Conservation (phyloP, 768 basidiomycete species). For the Naganishia onofrii region DNA sequence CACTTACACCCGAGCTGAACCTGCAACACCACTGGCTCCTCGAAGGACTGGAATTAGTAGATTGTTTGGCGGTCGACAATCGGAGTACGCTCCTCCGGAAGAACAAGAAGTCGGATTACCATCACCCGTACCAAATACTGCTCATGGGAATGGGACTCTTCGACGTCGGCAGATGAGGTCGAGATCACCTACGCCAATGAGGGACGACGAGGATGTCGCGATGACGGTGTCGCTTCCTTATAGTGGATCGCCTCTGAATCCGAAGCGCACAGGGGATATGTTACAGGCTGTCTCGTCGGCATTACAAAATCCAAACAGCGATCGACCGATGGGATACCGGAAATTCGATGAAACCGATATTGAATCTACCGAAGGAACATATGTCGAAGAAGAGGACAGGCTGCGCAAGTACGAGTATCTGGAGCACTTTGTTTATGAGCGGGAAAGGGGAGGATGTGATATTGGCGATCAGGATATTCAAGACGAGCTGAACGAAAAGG, state of each 20-base stretch:
- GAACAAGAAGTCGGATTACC: conserved; percentile 14
- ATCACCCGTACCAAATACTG: background rate
- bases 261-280: conserved; percentile 3
- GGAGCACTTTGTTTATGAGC: conserved; percentile 7
- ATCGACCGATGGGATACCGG: conserved; percentile 8
- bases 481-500: conserved; percentile 7
- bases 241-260: conserved; percentile 8
- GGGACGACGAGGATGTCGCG: conserved; percentile 8
- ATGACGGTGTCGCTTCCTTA: background rate
- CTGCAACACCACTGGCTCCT: conserved; percentile 8
- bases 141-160: background rate
- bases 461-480: conserved; percentile 21
- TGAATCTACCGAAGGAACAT: conserved; percentile 6
- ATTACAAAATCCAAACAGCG: background rate
- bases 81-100: background rate
- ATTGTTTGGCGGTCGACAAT: conserved; percentile 6
- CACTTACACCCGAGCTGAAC: conserved; percentile 10
- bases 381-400: conserved; percentile 4
- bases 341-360: conserved; percentile 16
- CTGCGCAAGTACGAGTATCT: conserved; percentile 23
- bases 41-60: conserved; percentile 1
- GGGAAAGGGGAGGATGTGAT: conserved; percentile 27
- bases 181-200: conserved; percentile 13
- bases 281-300: conserved; percentile 1
- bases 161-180: conserved; percentile 19